Percentiles rank a stretch among this genome's conserved stretches.
phyloP scores from a whole-genome alignment of 1,139 yeast species.

The Pichia sp. region DNA sequence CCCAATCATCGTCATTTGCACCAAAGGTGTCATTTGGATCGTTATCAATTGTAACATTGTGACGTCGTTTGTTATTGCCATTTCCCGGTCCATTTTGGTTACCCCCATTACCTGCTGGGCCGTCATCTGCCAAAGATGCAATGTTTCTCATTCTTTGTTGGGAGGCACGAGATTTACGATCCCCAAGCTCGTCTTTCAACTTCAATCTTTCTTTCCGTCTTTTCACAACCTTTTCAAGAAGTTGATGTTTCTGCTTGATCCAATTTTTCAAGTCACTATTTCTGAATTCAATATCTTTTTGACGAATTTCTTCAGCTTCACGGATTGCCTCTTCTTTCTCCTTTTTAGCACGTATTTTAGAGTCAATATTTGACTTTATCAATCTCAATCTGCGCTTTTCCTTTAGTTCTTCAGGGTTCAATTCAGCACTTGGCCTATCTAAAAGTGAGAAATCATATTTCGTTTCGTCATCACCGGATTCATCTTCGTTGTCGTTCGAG shows the following conservation, averaged over 20 bases:
- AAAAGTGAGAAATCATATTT: constrained; percentile 60
- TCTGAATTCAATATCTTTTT: constrained; percentile 75
- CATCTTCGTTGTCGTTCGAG: constrained; percentile 48
- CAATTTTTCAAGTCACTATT: constrained; percentile 70
- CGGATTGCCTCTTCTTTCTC: constrained; percentile 63
- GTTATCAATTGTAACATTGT: constrained; percentile 65
- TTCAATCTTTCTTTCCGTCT: constrained; percentile 64
- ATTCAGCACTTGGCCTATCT: constrained; percentile 78
- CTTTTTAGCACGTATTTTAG: constrained; percentile 76
- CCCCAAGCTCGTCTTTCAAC: constrained; percentile 73
- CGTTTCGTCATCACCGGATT: constrained; percentile 40
- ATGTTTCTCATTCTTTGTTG: constrained; percentile 90
- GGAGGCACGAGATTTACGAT: constrained; percentile 86
- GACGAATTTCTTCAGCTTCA: constrained; percentile 48
- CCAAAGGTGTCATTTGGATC: constrained; percentile 95
- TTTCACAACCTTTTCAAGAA: constrained; percentile 54
- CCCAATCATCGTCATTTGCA: constrained; percentile 95
- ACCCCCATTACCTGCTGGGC: constrained; percentile 19
- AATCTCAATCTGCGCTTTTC: constrained; percentile 84
- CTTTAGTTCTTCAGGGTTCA: constrained; percentile 73
- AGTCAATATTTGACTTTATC: constrained; percentile 83
- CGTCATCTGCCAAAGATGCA: constrained; percentile 81
- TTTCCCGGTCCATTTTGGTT: neutral
- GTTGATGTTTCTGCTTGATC: constrained; percentile 66
- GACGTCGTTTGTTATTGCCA: constrained; percentile 47